These are phyloP conservation scores for Hortiboletus flavorubellus DNA, from an alignment of 768 basidiomycete species.

Conservation along the genomic window DNA sequence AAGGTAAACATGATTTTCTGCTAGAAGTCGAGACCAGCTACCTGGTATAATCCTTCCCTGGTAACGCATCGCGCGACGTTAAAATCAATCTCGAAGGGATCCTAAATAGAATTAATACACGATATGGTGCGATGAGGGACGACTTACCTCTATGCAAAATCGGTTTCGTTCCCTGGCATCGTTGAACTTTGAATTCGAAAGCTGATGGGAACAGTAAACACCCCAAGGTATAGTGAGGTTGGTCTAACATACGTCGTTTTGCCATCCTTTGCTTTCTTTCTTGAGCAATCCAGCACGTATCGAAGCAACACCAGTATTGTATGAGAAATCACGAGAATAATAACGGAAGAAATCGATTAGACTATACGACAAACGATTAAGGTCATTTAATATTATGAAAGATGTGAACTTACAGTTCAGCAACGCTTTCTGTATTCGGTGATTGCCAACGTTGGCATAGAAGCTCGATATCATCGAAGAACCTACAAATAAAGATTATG, in stretches of 20 bases:
- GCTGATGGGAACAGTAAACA: conserved; percentile 30
- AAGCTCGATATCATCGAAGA: conserved; percentile 96
- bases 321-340: conserved; percentile 90
- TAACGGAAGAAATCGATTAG: conserved; percentile 98
- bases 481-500: conserved; percentile 44
- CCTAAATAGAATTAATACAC: conserved; percentile 43
- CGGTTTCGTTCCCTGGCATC: conserved; percentile 86
- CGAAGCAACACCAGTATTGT: conserved; percentile 87
- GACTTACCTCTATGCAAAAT: conserved; percentile 86
- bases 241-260: conserved; percentile 69
- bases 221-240: not conserved
- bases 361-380: conserved; percentile 39
- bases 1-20: not conserved
- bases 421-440: conserved; percentile 88
- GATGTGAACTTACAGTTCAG: conserved; percentile 68
- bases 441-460: conserved; percentile 91
- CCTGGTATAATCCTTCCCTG: conserved; percentile 92
- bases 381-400: not conserved
- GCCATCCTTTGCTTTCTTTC: conserved; percentile 94
- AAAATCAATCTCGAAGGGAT: conserved; percentile 95
- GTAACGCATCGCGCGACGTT: conserved; percentile 98
- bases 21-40: conserved; percentile 27
- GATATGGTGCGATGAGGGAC: not conserved
- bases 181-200: conserved; percentile 54
- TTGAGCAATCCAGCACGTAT: conserved; percentile 85